Evolutionary conservation across 108 stramenopile species (phyloP).

Genomic region (Cyclotella sp.): DNA sequence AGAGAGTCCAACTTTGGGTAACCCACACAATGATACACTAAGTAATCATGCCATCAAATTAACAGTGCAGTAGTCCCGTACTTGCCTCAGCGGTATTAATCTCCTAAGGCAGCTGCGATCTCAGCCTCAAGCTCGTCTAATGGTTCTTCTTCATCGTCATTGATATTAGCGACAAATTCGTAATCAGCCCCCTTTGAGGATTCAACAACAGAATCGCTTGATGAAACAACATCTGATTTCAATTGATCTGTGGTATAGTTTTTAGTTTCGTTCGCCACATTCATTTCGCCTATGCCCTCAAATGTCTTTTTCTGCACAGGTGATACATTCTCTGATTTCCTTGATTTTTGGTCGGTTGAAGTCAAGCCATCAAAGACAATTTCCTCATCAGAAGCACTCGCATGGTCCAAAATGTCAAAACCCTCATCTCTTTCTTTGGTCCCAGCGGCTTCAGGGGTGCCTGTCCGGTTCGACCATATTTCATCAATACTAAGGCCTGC

Average conservation of each 20-base stretch:
- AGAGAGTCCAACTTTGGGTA: too few relatives aligned
- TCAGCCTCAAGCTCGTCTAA: conserved; percentile 90
- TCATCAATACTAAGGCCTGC: conserved; percentile 88
- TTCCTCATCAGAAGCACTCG: conserved; percentile 28
- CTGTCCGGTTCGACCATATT: conserved; percentile 79
- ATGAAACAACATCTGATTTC: background rate
- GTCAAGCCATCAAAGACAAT: conserved; percentile 25
- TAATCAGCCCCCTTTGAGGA: conserved; percentile 50
- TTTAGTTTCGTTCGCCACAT: background rate
- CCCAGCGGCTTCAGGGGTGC: background rate
- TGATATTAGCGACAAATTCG: conserved; percentile 37
- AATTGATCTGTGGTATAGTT: background rate
- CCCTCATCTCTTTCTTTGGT: conserved; percentile 31
- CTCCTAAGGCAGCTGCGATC: conserved; percentile 83
- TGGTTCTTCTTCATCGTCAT: conserved; percentile 46
- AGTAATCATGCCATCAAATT: too few relatives aligned
- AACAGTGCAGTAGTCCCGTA: background rate
- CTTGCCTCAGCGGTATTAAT: conserved; percentile 33
- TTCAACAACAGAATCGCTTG: conserved; percentile 53
- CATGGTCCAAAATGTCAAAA: conserved; percentile 15
- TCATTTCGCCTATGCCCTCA: background rate
- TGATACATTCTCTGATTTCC: background rate
- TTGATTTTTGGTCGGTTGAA: conserved; percentile 7
- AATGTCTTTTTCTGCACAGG: background rate
- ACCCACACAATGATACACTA: too few relatives aligned